A percentile compares a stretch with the other conserved stretches of the same genome.
Evolutionary conservation across 1,284 basidiomycete species (phyloP).

Genomic region (Ustilago nuda): DNA sequence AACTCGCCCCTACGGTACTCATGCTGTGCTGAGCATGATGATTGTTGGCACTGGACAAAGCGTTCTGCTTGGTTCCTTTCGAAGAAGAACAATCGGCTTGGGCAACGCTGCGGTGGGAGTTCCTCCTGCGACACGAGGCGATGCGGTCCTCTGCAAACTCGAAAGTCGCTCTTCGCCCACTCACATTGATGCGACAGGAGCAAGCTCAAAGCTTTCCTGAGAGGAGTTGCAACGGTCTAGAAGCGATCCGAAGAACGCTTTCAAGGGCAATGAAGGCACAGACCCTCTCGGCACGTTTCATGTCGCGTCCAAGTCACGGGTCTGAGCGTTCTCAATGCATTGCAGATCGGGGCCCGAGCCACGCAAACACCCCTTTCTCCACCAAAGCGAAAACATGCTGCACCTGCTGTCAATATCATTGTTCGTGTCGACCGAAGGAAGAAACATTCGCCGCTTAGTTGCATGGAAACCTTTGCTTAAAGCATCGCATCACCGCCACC

Average conservation of each 20-base stretch:
- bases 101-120: background rate
- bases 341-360: slow-evolving; percentile 11
- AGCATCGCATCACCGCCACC: slow-evolving; percentile 47
- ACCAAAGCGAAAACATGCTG: background rate
- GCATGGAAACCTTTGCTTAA: slow-evolving; percentile 2
- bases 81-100: background rate
- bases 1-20: background rate
- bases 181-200: background rate
- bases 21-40: background rate
- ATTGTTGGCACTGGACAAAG: background rate
- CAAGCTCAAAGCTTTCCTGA: background rate
- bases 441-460: background rate
- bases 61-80: background rate
- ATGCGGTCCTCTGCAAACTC: slow-evolving; percentile 2
- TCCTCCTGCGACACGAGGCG: slow-evolving; percentile 18
- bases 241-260: background rate
- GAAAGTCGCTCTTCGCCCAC: slow-evolving; percentile 5
- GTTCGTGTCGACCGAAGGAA: background rate
- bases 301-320: background rate
- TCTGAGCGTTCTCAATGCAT: background rate
- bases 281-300: background rate
- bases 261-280: background rate
- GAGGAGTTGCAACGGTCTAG: background rate
- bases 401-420: background rate
- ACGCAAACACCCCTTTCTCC: slow-evolving; percentile 3